Evolutionary conservation across 2,329 filamentous ascomycete genomes (phyloP).

Genomic region (Exophiala bonariae): DNA sequence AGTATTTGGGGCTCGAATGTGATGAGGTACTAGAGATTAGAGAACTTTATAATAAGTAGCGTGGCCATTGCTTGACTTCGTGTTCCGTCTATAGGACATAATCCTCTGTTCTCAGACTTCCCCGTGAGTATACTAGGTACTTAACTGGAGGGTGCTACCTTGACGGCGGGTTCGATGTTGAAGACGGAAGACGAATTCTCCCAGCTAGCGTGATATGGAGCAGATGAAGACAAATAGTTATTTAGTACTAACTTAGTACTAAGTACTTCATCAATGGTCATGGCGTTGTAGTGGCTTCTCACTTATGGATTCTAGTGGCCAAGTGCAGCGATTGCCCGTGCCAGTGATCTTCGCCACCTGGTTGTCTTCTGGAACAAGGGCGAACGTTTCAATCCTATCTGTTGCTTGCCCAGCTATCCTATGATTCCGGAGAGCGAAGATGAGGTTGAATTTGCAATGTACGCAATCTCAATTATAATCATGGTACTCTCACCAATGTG

Average conservation of each 20-base stretch:
- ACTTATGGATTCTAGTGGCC: too few relatives aligned
- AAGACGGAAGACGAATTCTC: conserved; percentile 48
- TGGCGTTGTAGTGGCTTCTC: too few relatives aligned
- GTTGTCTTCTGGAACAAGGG: conserved; percentile 42
- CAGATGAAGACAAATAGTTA: conserved; percentile 44
- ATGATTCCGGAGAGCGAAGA: conserved; percentile 56
- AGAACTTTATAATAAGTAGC: too few relatives aligned
- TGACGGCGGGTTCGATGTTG: conserved; percentile 51
- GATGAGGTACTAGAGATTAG: too few relatives aligned
- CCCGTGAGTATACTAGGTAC: conserved; percentile 43
- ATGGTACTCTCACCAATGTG: conserved; percentile 59
- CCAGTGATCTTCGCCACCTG: conserved; percentile 48
- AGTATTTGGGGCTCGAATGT: too few relatives aligned
- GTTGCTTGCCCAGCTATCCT: conserved; percentile 60
- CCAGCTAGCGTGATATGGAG: conserved; percentile 36
- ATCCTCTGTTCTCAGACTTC: conserved; percentile 50
- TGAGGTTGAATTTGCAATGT: conserved; percentile 50
- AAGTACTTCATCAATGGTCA: too few relatives aligned
- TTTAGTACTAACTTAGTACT: too few relatives aligned
- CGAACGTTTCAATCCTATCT: conserved; percentile 61
- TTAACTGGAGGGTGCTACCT: conserved; percentile 43
- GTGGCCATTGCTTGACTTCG: conserved; percentile 51
- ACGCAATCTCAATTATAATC: conserved; percentile 64
- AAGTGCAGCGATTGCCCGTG: too few relatives aligned
- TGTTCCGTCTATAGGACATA: conserved; percentile 43